phyloP scores from a whole-genome alignment of 2,329 filamentous ascomycete genomes.

The Leptographium wingfieldii region DNA sequence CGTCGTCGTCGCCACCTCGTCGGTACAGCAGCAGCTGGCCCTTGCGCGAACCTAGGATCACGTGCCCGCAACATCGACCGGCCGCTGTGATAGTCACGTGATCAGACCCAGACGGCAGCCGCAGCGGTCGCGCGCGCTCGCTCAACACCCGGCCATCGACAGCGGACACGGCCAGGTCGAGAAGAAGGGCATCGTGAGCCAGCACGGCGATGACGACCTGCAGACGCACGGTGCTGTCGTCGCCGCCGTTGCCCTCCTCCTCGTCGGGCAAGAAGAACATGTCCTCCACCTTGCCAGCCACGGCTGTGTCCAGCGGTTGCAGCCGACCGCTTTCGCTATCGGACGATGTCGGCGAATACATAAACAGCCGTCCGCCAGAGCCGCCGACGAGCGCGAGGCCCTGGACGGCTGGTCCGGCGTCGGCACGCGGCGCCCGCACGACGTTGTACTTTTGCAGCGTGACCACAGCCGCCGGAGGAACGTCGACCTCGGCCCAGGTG shows the following conservation, averaged over 20 bases:
- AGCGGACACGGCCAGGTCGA: not conserved
- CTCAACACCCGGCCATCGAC: not conserved
- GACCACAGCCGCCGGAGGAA: conserved; percentile 19
- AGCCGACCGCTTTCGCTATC: not conserved
- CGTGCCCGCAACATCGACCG: conserved; percentile 13
- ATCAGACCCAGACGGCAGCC: not conserved
- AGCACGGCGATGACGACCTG: conserved; percentile 33
- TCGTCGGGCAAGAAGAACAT: conserved; percentile 29
- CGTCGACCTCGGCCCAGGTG: conserved; percentile 30
- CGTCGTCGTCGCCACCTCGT: not conserved
- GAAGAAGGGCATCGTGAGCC: conserved; percentile 24
- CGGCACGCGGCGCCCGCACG: conserved; percentile 18
- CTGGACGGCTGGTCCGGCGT: conserved; percentile 15
- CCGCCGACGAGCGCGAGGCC: conserved; percentile 34
- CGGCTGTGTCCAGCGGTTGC: conserved; percentile 18
- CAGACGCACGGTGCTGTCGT: not conserved
- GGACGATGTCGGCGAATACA: conserved; percentile 22
- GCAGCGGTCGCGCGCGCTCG: not conserved
- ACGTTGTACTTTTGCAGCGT: conserved; percentile 36
- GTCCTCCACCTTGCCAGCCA: conserved; percentile 38
- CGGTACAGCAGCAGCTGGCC: conserved; percentile 32
- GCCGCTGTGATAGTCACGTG: conserved; percentile 7
- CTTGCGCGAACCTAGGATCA: conserved; percentile 42
- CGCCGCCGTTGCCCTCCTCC: too few species aligned
- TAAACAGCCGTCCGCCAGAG: conserved; percentile 33